Evolutionary conservation across 208 protist species (phyloP).

Genomic region (Acanthamoeba quina): DNA sequence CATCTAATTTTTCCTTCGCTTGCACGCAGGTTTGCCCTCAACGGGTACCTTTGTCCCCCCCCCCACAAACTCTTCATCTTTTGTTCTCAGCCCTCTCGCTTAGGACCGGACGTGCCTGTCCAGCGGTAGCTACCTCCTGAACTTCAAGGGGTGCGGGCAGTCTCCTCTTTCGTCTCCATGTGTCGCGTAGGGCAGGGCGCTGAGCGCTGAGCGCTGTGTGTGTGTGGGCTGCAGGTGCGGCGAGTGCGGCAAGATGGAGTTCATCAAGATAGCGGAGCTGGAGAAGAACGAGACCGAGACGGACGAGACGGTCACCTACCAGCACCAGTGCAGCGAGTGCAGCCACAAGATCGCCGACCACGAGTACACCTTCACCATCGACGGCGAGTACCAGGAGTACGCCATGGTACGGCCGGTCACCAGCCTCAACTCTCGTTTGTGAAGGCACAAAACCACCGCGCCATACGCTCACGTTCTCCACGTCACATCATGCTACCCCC

Average conservation of each 20-base stretch:
- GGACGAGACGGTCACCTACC: constrained; percentile 45
- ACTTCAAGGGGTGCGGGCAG: constrained; percentile 25
- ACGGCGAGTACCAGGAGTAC: constrained; percentile 48
- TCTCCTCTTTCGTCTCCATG: neutral
- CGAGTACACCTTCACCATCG: constrained; percentile 68
- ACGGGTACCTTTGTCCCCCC: neutral
- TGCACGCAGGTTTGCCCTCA: constrained; percentile 11
- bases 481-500: neutral
- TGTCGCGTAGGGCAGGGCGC: neutral
- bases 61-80: neutral
- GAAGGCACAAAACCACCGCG: neutral
- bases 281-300: constrained; percentile 33
- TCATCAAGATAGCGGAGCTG: constrained; percentile 55
- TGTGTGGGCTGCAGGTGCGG: constrained; percentile 14
- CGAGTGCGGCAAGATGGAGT: constrained; percentile 54
- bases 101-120: constrained; percentile 50
- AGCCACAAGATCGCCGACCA: constrained; percentile 62
- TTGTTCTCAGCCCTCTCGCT: neutral
- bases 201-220: too few relatives aligned
- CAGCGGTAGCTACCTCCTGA: constrained; percentile 26
- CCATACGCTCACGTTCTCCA: neutral
- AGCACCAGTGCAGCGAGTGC: constrained; percentile 66
- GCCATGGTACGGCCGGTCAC: neutral
- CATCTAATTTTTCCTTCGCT: neutral
- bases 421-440: neutral